These are phyloP conservation scores for Globisporangium lucens DNA, from an alignment of 352 stramenopile species.

Conservation along the genomic window DNA sequence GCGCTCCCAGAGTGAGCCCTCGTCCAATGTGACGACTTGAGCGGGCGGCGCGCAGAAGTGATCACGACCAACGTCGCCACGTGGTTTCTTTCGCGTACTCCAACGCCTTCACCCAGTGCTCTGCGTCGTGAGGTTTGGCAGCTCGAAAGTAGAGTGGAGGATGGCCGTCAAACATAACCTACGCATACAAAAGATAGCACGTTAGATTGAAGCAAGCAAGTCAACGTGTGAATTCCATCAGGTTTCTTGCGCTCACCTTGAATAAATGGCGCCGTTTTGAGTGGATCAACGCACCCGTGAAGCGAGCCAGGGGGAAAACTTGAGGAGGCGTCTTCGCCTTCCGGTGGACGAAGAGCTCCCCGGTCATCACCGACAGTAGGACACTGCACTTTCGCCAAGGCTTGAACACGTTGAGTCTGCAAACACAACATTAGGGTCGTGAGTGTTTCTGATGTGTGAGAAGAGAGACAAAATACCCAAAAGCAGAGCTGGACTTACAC, in stretches of 20 bases:
- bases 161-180: conserved; percentile 28
- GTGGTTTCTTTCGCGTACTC: conserved; percentile 36
- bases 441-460: not conserved
- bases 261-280: conserved; percentile 22
- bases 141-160: conserved; percentile 24
- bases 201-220: not conserved
- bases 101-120: conserved; percentile 27
- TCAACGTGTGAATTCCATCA: not conserved
- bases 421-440: not conserved
- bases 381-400: conserved; percentile 27
- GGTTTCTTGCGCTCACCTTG: conserved; percentile 13
- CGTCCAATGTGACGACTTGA: too few species aligned
- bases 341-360: conserved; percentile 27
- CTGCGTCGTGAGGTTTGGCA: conserved; percentile 15
- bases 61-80: conserved; percentile 17
- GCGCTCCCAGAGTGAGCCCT: too few species aligned
- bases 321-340: conserved; percentile 18
- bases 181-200: not conserved
- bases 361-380: conserved; percentile 23
- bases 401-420: conserved; percentile 24
- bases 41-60: not conserved
- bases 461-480: not conserved
- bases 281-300: conserved; percentile 25
- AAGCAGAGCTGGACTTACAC: conserved; percentile 15
- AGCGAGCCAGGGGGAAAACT: conserved; percentile 21